These are phyloP conservation scores for Solanum piurae DNA, from an alignment of 257 asterid genomes.

Conservation along the genomic window DNA sequence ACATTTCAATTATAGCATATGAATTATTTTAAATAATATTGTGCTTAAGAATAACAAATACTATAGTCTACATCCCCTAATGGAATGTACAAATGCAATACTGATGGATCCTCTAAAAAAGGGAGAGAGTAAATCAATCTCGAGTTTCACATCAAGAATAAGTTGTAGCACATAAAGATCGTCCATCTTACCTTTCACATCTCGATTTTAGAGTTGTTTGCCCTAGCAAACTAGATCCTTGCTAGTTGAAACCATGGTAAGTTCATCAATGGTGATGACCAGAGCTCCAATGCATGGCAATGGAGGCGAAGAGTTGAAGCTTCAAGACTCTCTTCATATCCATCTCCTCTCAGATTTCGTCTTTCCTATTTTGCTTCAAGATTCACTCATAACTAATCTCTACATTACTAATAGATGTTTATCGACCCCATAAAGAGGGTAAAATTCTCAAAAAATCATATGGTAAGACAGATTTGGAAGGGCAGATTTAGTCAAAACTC, in stretches of 20 bases:
- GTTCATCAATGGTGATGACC: not conserved
- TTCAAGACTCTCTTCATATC: not conserved
- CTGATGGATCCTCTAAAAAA: too few relatives aligned
- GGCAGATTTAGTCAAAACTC: not conserved
- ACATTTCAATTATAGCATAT: too few relatives aligned
- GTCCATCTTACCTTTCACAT: too few relatives aligned
- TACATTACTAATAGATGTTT: not conserved
- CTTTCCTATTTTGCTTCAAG: too few relatives aligned
- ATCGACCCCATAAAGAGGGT: not conserved
- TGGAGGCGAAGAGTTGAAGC: not conserved
- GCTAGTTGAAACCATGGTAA: not conserved
- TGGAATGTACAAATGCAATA: too few relatives aligned
- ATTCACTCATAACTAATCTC: not conserved
- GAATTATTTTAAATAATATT: too few relatives aligned
- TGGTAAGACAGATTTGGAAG: not conserved
- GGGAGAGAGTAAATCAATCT: too few relatives aligned
- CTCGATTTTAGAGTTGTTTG: too few relatives aligned
- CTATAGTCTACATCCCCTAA: too few relatives aligned
- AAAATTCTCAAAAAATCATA: not conserved
- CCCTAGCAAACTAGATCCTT: not conserved
- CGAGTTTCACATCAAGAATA: too few relatives aligned
- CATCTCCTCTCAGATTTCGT: fast-evolving
- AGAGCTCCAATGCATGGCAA: not conserved
- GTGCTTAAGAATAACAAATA: too few relatives aligned
- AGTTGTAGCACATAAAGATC: too few relatives aligned